Evolutionary conservation across 108 stramenopile genomes (phyloP), one percentile per base, ranked within the genome.

Genomic region (Ochromonas danica): DNA sequence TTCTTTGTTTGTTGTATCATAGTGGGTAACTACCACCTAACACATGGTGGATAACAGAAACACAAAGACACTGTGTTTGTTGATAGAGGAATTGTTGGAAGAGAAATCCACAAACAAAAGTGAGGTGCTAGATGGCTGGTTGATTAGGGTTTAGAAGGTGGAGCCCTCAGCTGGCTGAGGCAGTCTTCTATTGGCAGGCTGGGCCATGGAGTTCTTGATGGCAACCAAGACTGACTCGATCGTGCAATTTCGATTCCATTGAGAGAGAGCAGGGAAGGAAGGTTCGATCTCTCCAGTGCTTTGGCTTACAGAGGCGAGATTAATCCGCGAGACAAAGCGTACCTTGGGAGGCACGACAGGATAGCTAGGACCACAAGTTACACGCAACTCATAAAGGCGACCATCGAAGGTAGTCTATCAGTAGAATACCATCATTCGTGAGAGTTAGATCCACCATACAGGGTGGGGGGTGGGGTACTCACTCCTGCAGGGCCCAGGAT

Each of bases 401-500:
- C 91, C 90, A 75, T 96, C 97, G 84, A 91, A 93, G 63, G 89
- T 88, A 38, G 97, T 96, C 93, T 95, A 85, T n/a, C 36, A 36
- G 10, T 60, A 6, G 57, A 43, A 75, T 45, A 27, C 17, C 10
- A 33, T 67, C 25, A 35, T 3, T 67, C 33, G 3, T 67, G 63
- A 10, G n/a, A n/a, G n/a, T n/a, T n/a, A n/a, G n/a, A n/a, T n/a
- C n/a, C n/a, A n/a, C n/a, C n/a, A n/a, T n/a, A n/a, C n/a, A n/a
- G n/a, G n/a, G n/a, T n/a, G n/a, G n/a, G n/a, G n/a, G n/a, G n/a
- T n/a, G n/a, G n/a, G 36, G 33, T 67, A 90, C 94, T 91, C 81
- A 96, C 95, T 79, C 92, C 93, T 42, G 87, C 91, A 40, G 96
- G 95, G 62, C 96, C 87, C 22, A 98, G 84, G 83, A 98, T 97